Conservation (phyloP, 805 yeast genomes). For the Ogataea sp. region DNA sequence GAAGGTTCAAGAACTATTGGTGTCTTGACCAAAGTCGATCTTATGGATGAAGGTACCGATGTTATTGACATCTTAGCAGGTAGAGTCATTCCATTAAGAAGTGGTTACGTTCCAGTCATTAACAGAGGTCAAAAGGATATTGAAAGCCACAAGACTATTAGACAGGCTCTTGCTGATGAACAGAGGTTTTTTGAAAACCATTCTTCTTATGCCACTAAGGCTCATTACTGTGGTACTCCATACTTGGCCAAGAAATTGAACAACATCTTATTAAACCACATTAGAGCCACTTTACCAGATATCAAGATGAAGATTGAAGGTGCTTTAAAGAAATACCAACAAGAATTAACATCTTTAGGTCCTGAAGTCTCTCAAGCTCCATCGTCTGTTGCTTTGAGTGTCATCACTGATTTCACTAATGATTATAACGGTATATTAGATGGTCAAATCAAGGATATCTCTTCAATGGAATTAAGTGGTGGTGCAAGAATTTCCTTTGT, state of each 20-base stretch:
- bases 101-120: slow-evolving; percentile 95
- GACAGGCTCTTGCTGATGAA: slow-evolving; percentile 81
- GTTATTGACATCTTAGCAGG: slow-evolving; percentile 94
- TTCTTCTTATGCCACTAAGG: slow-evolving; percentile 84
- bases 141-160: slow-evolving; percentile 77
- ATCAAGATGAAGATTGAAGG: slow-evolving; percentile 85
- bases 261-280: slow-evolving; percentile 81
- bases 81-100: slow-evolving; percentile 87
- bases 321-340: slow-evolving; percentile 76
- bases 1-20: slow-evolving; percentile 95
- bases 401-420: slow-evolving; percentile 87
- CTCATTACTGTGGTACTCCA: slow-evolving; percentile 98
- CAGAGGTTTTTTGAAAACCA: slow-evolving; percentile 76
- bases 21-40: slow-evolving; percentile 90
- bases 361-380: slow-evolving; percentile 88
- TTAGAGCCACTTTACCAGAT: slow-evolving; percentile 83
- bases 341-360: slow-evolving; percentile 70
- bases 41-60: slow-evolving; percentile 98
- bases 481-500: slow-evolving; percentile 97
- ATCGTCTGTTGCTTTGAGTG: slow-evolving; percentile 78
- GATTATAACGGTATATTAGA: slow-evolving; percentile 87
- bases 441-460: slow-evolving; percentile 87
- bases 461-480: slow-evolving; percentile 87
- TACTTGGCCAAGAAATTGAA: slow-evolving; percentile 88
- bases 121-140: slow-evolving; percentile 97